Evolutionary conservation across 2,329 filamentous ascomycete genomes (phyloP), one percentile per base, ranked within the genome.

Genomic region (Remersonia thermophila): DNA sequence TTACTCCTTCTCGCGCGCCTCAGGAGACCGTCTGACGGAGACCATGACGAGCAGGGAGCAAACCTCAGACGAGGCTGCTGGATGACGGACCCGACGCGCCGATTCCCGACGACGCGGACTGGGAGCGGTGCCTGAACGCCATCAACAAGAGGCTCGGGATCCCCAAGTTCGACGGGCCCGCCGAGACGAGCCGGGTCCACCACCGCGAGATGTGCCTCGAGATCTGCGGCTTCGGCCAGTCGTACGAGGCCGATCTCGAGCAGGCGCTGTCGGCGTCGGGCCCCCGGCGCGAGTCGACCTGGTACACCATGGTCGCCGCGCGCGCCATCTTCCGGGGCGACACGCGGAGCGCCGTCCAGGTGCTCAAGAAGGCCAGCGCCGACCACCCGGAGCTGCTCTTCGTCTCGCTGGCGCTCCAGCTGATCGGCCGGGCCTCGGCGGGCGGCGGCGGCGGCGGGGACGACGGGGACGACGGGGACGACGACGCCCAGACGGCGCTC

Each of bases 201-300:
- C 81, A 86, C 49, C 69, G 84, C 31, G 78, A 83, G 51, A 63
- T 87, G 4, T 85, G 81, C 41, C 68, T 91, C 4, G 74, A 80
- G 26, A 74, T 87, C 14, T 87, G 80, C 50, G 70, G 74, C 32
- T 84, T 80, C 75, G 75, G 80, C 15, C 66, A 76, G 57, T 62
- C 71, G 39, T 51, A 67, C 46, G 59, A 65, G 47, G 37, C 55
- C 3, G 49, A 66, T 30, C 61, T 66, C 29, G 56, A 59, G 10
- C 58, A 64, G 30, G 64, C 62, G 15, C 50, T 58, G 12, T 62
- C 66, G 57, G 51, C 56, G 20, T 59, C 61, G 7, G 57, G 55
- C 18, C 58, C 63, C 1, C 66, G 66, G 39, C 65, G 64, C 44
- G 65, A 63, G n/a, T 72, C 68, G 1, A 65, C 66, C 2, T 63